These are phyloP conservation scores for Baeospora myosura DNA, from an alignment of 1,284 basidiomycete species.

Conservation along the genomic window DNA sequence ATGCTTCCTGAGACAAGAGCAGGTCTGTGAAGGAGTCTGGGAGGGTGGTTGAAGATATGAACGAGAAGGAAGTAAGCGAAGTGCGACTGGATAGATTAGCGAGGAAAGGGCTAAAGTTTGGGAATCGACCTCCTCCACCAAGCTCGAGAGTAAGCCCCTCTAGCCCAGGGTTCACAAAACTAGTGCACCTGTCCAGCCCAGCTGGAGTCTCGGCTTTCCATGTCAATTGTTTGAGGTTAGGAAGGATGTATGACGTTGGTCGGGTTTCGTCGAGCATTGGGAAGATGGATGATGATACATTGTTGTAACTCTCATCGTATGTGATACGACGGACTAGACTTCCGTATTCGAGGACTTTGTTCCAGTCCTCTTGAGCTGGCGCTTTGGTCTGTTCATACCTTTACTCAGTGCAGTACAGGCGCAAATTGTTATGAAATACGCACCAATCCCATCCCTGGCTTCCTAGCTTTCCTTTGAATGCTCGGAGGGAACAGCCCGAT, in stretches of 20 bases:
- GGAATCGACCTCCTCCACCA: constrained; percentile 39
- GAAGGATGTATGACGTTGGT: constrained; percentile 56
- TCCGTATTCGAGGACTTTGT: constrained; percentile 52
- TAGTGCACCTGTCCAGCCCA: constrained; percentile 52
- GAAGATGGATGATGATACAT: constrained; percentile 57
- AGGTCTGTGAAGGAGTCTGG: constrained; percentile 64
- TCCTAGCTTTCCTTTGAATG: constrained; percentile 58
- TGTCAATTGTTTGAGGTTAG: constrained; percentile 56
- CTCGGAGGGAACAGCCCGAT: constrained; percentile 60
- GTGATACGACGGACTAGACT: constrained; percentile 57
- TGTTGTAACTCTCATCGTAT: constrained; percentile 61
- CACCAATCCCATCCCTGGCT: constrained; percentile 69
- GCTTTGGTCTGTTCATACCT: constrained; percentile 38
- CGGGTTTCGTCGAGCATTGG: constrained; percentile 54
- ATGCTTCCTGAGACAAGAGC: constrained; percentile 45
- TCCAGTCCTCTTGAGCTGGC: constrained; percentile 63
- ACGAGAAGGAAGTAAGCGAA: constrained; percentile 55
- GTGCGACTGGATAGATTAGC: constrained; percentile 52
- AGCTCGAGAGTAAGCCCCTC: constrained; percentile 56
- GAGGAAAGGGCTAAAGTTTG: constrained; percentile 55
- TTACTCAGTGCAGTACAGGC: constrained; percentile 7
- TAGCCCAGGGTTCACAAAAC: constrained; percentile 59
- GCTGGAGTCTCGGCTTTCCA: constrained; percentile 65
- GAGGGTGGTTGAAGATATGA: constrained; percentile 58
- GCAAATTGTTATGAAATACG: constrained; percentile 24